phyloP scores from a whole-genome alignment of 345 rosid species.

The Gossypium raimondii region DNA sequence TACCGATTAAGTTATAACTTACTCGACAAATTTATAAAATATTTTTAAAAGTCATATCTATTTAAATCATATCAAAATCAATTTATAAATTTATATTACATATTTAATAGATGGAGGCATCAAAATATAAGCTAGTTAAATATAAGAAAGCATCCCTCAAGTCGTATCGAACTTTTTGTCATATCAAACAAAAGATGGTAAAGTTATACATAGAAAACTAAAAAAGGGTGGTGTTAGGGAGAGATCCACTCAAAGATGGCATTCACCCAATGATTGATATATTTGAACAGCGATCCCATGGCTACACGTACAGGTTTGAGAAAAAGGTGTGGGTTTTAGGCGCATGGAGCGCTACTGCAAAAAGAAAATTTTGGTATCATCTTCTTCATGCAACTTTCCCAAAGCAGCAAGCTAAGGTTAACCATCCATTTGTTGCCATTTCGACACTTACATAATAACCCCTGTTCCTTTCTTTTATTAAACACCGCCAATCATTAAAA shows the following conservation, averaged over 20 bases:
- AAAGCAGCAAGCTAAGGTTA: background rate
- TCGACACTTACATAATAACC: background rate
- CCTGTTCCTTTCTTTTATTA: background rate
- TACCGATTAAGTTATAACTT: accelerated
- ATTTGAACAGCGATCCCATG: background rate
- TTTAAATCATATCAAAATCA: too few relatives aligned
- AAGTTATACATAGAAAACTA: too few relatives aligned
- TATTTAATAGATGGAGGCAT: too few relatives aligned
- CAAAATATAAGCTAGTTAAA: too few relatives aligned
- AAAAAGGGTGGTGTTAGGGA: background rate
- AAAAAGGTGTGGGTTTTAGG: too few relatives aligned
- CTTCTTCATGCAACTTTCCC: background rate
- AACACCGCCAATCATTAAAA: background rate
- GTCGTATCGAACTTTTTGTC: too few relatives aligned
- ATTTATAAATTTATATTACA: too few relatives aligned
- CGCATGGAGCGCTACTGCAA: background rate
- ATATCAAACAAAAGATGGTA: too few relatives aligned
- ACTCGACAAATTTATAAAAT: too few relatives aligned
- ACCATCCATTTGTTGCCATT: background rate
- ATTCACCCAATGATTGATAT: background rate
- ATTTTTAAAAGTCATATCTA: too few relatives aligned
- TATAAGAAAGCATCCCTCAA: too few relatives aligned
- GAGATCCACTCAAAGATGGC: background rate
- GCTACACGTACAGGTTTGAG: background rate
- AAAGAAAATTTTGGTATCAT: background rate